phyloP scores from a whole-genome alignment of 352 stramenopile species.

The Phytophthora multivora region DNA sequence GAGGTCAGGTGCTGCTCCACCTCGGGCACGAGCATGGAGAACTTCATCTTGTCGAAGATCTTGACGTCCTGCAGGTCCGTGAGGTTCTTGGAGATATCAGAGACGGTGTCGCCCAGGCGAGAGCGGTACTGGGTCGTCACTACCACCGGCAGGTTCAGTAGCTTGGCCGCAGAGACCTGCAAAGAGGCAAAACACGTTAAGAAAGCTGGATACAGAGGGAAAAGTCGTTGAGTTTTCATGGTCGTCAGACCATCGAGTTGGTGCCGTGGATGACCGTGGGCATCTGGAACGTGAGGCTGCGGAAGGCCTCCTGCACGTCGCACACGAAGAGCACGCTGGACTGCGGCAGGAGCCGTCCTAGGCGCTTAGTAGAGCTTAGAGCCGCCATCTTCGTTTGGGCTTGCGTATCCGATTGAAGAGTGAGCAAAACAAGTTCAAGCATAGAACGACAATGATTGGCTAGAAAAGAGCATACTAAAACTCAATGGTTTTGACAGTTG shows the following conservation, averaged over 20 bases:
- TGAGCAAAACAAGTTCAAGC: slow-evolving; percentile 12
- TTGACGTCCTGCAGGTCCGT: slow-evolving; percentile 46
- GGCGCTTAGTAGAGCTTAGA: slow-evolving; percentile 33
- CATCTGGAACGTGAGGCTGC: slow-evolving; percentile 92
- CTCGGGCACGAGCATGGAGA: slow-evolving; percentile 97
- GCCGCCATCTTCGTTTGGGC: slow-evolving; percentile 26
- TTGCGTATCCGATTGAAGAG: slow-evolving; percentile 22
- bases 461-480: neutral
- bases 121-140: slow-evolving; percentile 97
- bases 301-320: slow-evolving; percentile 98
- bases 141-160: slow-evolving; percentile 92
- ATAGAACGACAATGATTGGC: neutral
- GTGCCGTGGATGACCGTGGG: slow-evolving; percentile 90
- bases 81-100: slow-evolving; percentile 72
- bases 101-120: slow-evolving; percentile 91
- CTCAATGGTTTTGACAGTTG: neutral
- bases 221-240: neutral
- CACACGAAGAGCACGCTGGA: slow-evolving; percentile 94
- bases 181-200: neutral
- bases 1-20: slow-evolving; percentile 79
- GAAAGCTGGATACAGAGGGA: neutral
- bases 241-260: slow-evolving; percentile 50
- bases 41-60: slow-evolving; percentile 98
- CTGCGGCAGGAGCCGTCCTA: slow-evolving; percentile 64
- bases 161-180: slow-evolving; percentile 66